Base-by-base conservation (phyloP, 192 early-diverging fungal species). In the Diversispora epigaea region DNA sequence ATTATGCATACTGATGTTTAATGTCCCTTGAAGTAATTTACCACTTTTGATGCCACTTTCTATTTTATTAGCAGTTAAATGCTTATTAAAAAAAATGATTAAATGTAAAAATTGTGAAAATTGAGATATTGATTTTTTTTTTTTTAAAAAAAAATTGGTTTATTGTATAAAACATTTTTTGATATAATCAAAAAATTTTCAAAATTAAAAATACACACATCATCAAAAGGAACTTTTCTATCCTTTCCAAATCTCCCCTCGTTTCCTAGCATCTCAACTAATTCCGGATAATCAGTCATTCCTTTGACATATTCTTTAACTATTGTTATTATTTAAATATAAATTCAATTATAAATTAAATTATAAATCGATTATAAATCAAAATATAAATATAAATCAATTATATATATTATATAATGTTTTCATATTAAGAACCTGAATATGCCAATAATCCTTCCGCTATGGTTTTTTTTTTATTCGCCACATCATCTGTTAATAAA, bases 401-500 rank as follows among this genome's bases (percentile, higher is more conserved):
- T n/a, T 40, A 55, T 3, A n/a, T 65, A 19, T 6, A 19, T 3
- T 0, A 69, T 32, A 40, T 17, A 54, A n/a, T 54, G 19, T 4
- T 15, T 19, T 4, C 5, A n/a, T n/a, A n/a, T 39, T n/a, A 65
- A 76, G 10, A 54, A 91, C 89, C 89, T 43, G 91, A 90, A 47
- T 85, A 84, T 1, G 90, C 88, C n/a, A 84, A 76, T 11, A 99
- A 77, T 1, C 87, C 87, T 44, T 89, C 88, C 3, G 80, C 84
- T 3, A 22, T 72, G 3, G 93, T 93, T 77, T 90, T 91, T 46
- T 87, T 77, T 55, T 93, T 81, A 79, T 96, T 99, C 39, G 86
- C 94, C n/a, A 84, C 86, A 79, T 99, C 97, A 80, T 99, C 95
- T 3, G 93, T 92, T 67, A 98, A 80, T 82, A 94, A 79, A 25